Percentiles rank a stretch among this genome's conserved stretches.
phyloP scores from a whole-genome alignment of 2,329 filamentous ascomycete species.

The Fusarium fujikuroi region DNA sequence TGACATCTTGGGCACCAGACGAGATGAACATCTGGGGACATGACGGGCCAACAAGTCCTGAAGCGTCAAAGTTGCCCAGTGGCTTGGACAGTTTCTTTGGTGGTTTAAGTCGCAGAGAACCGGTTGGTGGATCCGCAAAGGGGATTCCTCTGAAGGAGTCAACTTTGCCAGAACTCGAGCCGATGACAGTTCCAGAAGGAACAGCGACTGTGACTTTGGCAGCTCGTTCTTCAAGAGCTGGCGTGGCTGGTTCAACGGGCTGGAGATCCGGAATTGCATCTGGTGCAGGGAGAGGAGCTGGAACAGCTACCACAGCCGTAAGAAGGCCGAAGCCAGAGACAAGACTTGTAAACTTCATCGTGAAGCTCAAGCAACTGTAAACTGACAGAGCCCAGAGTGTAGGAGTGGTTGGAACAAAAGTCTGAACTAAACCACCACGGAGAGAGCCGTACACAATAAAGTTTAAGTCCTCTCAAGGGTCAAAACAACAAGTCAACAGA shows the following conservation, averaged over 20 bases:
- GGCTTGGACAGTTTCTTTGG: slow-evolving; percentile 67
- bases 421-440: background rate
- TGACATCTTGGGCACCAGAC: slow-evolving; percentile 53
- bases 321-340: slow-evolving; percentile 31
- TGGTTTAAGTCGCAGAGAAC: slow-evolving; percentile 73
- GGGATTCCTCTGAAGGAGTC: slow-evolving; percentile 81
- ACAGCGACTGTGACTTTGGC: slow-evolving; percentile 64
- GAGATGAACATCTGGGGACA: slow-evolving; percentile 80
- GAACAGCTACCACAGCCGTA: slow-evolving; percentile 32
- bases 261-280: slow-evolving; percentile 2
- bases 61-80: slow-evolving; percentile 71
- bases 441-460: background rate
- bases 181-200: slow-evolving; percentile 66
- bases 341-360: slow-evolving; percentile 33
- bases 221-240: slow-evolving; percentile 55
- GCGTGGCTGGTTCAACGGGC: slow-evolving; percentile 26
- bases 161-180: slow-evolving; percentile 57
- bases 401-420: slow-evolving; percentile 4
- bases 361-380: background rate
- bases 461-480: background rate
- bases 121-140: slow-evolving; percentile 76
- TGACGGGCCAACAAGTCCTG: slow-evolving; percentile 61
- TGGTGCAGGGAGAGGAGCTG: slow-evolving; percentile 27
- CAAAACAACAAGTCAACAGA: background rate
- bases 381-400: background rate